phyloP scores from a whole-genome alignment of 1,139 yeast species.

The Maudiozyma humilis region DNA sequence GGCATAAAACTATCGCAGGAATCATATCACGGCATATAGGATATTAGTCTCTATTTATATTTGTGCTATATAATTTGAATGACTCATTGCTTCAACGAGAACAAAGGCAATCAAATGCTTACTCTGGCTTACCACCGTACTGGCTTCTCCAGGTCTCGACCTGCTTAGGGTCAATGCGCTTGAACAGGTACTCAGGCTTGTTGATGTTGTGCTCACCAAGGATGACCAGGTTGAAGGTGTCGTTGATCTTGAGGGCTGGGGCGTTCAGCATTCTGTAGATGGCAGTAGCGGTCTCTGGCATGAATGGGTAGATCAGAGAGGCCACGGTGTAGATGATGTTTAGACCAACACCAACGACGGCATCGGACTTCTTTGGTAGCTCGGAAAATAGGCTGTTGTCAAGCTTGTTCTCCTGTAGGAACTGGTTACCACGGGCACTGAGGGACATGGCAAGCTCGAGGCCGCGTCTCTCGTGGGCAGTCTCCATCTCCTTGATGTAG shows the following conservation, averaged over 20 bases:
- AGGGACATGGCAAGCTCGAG: constrained; percentile 61
- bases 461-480: constrained; percentile 58
- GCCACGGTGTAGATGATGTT: constrained; percentile 79
- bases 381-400: constrained; percentile 78
- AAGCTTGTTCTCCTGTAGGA: constrained; percentile 81
- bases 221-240: constrained; percentile 59
- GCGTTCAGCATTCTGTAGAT: constrained; percentile 75
- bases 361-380: constrained; percentile 73
- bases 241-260: constrained; percentile 70
- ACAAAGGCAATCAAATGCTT: not conserved
- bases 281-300: constrained; percentile 70
- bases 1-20: too few species aligned
- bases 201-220: constrained; percentile 79
- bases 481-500: constrained; percentile 69
- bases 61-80: too few species aligned
- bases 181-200: constrained; percentile 82
- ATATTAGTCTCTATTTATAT: too few species aligned
- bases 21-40: too few species aligned
- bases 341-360: constrained; percentile 84
- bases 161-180: constrained; percentile 81
- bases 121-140: constrained; percentile 54
- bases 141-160: constrained; percentile 80
- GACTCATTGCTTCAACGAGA: too few species aligned
- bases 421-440: constrained; percentile 86
- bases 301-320: constrained; percentile 73